Evolutionary conservation across 2,329 filamentous ascomycete genomes (phyloP).

Genomic region (Zymoseptoria ardabiliae): DNA sequence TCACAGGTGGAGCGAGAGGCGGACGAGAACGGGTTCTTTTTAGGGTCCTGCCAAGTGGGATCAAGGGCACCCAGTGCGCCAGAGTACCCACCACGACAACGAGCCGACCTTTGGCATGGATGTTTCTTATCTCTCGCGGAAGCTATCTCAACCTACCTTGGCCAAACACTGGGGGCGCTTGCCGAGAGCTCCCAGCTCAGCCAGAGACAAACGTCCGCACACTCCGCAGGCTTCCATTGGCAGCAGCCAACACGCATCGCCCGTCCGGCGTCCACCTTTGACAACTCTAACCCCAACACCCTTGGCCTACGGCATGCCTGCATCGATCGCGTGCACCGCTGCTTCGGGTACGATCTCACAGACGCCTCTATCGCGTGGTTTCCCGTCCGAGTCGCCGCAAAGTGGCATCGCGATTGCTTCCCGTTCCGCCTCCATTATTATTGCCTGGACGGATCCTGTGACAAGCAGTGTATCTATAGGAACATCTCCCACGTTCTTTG

Average conservation of each 20-base stretch:
- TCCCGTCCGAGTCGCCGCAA: background rate
- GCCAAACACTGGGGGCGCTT: background rate
- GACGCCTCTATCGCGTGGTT: background rate
- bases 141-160: background rate
- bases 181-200: background rate
- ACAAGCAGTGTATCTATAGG: background rate
- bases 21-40: conserved; percentile 1
- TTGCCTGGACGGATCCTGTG: background rate
- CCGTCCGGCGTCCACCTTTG: background rate
- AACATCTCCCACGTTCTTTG: background rate
- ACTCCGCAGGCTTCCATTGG: background rate
- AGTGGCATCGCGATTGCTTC: background rate
- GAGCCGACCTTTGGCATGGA: background rate
- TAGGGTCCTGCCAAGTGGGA: background rate
- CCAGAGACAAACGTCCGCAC: background rate
- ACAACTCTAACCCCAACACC: background rate
- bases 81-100: background rate
- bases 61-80: too few relatives aligned
- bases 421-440: background rate
- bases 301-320: background rate
- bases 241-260: background rate
- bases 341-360: background rate
- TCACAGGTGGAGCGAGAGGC: background rate
- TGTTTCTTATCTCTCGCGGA: background rate
- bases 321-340: background rate